Conservation (phyloP, 169 alveolate genomes). For the Plasmodium gonderi region DNA sequence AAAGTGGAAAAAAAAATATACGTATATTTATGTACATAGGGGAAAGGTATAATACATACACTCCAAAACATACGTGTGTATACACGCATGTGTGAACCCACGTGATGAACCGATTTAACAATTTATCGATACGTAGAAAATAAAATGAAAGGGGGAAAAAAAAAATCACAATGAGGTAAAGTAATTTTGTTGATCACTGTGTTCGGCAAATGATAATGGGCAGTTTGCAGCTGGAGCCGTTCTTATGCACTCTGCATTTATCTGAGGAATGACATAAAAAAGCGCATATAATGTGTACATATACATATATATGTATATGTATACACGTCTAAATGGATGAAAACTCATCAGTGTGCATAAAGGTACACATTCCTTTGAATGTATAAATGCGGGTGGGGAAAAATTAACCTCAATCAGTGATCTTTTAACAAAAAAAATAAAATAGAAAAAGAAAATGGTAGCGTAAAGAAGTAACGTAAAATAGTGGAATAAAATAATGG, state of each 20-base stretch:
- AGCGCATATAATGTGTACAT: not conserved
- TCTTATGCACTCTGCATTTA: not conserved
- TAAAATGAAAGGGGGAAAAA: not conserved
- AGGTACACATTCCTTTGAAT: not conserved
- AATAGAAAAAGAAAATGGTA: not conserved
- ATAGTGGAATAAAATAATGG: not conserved
- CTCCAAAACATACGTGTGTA: not conserved
- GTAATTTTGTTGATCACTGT: too few species aligned
- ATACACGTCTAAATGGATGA: not conserved
- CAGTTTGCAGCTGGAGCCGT: not conserved
- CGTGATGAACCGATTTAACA: conserved; percentile 1
- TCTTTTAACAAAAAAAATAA: not conserved
- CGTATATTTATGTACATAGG: not conserved
- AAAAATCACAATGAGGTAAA: too few species aligned
- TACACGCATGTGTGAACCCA: not conserved
- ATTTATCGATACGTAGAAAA: not conserved
- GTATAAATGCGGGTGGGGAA: not conserved
- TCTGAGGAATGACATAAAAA: too few species aligned
- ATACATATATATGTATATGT: not conserved
- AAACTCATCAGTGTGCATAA: not conserved
- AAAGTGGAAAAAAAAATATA: not conserved
- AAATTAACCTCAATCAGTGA: not conserved
- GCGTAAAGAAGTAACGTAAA: not conserved
- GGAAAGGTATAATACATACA: not conserved
- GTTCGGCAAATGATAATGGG: not conserved